Evolutionary conservation across 148 eudicot genomes (phyloP), one percentile per base, ranked within the genome.

Genomic region (Chenopodium album): DNA sequence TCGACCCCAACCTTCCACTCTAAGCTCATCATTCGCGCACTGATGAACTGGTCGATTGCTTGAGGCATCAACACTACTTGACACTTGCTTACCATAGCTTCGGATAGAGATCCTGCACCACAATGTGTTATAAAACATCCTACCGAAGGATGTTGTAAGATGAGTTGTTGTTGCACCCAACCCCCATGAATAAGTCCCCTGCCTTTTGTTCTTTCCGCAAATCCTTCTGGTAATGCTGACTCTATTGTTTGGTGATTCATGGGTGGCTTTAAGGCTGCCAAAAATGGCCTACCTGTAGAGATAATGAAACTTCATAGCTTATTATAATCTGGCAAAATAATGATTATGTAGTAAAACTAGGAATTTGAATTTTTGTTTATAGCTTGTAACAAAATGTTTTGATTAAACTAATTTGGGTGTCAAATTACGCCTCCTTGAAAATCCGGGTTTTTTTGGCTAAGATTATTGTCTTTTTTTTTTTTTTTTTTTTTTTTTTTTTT

Each of bases 121-220:
- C 86, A 86, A 71, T 91, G 92, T 1, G 89, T 87, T 41, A 90
- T 83, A 12, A 86, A 89, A 64, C 91, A 90, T 19, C 91, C 93
- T 0, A 90, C 84, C 0, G 87, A 80, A 13, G 89, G 80, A 69
- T 89, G 93, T 11, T 60, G 69, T 52, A 91, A 7, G 14, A 91
- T 80, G 72, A 80, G 31, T 1, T 78, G 89, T 64, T 89, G 92
- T 52, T 89, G 92, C 6, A 89, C 86, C 93, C 93, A 89, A 47
- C 82, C 92, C 0, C 85, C 86, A 46, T 82, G 54, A 8, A 91
- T 85, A 14, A 89, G 70, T 17, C 93, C 93, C 84, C 78, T 76
- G 7, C 78, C 86, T 69, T 32, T 22, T 10, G 77, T 87, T 66
- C 91, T 87, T 13, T 80, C 82, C 7, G 4, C 14, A 17, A 89